Evolutionary conservation across 208 protist genomes (phyloP).

Genomic region (Wallacemonas sp.): DNA sequence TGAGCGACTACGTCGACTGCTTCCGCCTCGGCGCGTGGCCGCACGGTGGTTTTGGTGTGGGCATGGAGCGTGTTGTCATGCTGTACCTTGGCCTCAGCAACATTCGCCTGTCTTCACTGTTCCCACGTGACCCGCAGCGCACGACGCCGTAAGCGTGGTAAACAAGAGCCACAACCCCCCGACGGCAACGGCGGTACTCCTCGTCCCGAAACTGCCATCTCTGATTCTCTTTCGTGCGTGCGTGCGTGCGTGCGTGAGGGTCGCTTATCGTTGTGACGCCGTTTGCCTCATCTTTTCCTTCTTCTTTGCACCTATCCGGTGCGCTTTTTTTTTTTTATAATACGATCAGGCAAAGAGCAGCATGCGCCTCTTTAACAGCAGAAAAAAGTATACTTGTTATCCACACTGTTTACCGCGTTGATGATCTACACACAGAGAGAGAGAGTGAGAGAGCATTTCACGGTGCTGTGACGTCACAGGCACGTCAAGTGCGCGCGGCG

Average conservation of each 20-base stretch:
- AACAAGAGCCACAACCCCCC: too few relatives aligned
- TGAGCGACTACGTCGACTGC: constrained; percentile 97
- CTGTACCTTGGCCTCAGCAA: constrained; percentile 99
- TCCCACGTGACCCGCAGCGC: constrained; percentile 98
- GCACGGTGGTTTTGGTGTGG: constrained; percentile 99
- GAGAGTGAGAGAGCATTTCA: too few relatives aligned
- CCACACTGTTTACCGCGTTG: too few relatives aligned
- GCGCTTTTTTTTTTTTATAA: constrained; percentile 7
- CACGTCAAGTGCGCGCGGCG: too few relatives aligned
- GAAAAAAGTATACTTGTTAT: constrained; percentile 5
- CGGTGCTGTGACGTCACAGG: too few relatives aligned
- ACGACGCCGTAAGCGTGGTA: constrained; percentile 95
- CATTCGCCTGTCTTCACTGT: constrained; percentile 97
- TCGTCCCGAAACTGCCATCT: not conserved
- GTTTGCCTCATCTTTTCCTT: not conserved
- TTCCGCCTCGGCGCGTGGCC: constrained; percentile 98
- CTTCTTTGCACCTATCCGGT: not conserved
- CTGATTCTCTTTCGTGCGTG: not conserved
- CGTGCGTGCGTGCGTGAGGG: too few relatives aligned
- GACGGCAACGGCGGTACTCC: not conserved
- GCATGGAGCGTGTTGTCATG: constrained; percentile 99
- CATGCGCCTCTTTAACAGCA: too few relatives aligned
- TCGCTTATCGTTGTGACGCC: too few relatives aligned
- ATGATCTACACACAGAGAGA: too few relatives aligned
- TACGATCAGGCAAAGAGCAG: not conserved